A percentile compares a stretch with the other conserved stretches of the same genome.
Conservation (phyloP, 148 eudicot species). For the Beta vulgaris region DNA sequence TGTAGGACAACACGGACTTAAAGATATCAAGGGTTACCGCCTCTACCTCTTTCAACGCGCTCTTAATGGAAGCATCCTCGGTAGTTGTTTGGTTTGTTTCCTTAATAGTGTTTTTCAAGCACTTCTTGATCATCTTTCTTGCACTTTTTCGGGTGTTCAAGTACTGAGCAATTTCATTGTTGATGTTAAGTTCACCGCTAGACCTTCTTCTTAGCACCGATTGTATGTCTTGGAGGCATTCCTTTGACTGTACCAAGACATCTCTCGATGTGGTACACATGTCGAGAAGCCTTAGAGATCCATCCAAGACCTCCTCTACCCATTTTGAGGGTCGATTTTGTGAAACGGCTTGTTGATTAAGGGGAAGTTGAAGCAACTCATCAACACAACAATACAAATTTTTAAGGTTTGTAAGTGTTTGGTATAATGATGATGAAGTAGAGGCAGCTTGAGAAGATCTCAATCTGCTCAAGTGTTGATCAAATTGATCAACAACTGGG, state of each 20-base stretch:
- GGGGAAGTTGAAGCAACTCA: slow-evolving; percentile 30
- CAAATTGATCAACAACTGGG: slow-evolving; percentile 14
- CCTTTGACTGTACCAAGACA: slow-evolving; percentile 20
- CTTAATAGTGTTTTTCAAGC: slow-evolving; percentile 24
- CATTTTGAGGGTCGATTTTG: slow-evolving; percentile 13
- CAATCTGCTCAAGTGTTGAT: slow-evolving; percentile 21
- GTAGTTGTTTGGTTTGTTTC: background rate
- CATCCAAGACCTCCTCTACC: slow-evolving; percentile 23
- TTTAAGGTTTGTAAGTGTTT: slow-evolving; percentile 20
- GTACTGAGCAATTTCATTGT: slow-evolving; percentile 3
- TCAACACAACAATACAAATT: slow-evolving; percentile 23
- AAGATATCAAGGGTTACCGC: slow-evolving; percentile 16
- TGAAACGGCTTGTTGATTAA: slow-evolving; percentile 15
- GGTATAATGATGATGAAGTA: slow-evolving; percentile 26
- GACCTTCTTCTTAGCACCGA: slow-evolving; percentile 30
- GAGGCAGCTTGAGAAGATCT: too few species aligned
- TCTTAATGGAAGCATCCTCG: background rate
- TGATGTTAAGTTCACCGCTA: slow-evolving; percentile 16
- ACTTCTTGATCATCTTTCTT: slow-evolving; percentile 24
- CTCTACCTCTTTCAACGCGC: slow-evolving; percentile 19
- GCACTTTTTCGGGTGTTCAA: slow-evolving; percentile 11
- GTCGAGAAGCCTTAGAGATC: slow-evolving; percentile 35
- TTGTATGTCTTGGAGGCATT: slow-evolving; percentile 25
- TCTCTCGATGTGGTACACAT: slow-evolving; percentile 25
- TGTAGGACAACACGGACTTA: slow-evolving; percentile 21